Base-by-base conservation (phyloP, 192 early-diverging fungal species). In the Podila clonocystis region DNA sequence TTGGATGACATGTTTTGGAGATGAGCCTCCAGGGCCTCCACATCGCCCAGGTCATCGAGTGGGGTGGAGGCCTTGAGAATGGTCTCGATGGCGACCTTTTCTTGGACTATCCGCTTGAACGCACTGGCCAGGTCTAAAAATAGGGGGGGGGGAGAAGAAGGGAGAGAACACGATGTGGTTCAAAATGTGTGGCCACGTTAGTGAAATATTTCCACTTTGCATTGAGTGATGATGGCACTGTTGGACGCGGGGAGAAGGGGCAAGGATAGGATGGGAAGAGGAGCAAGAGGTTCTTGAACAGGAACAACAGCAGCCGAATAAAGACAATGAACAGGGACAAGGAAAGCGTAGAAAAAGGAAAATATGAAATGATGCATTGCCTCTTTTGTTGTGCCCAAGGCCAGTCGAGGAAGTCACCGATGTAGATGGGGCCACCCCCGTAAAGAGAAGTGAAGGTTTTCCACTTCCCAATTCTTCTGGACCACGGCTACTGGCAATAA, bases 1-100 rank as follows among this genome's bases (percentile, higher is more conserved):
- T 78, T 84, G 49, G 66, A 45, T 8, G 68, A 33, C 73, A 84
- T 71, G 58, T 84, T 84, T 26, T 69, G 70, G 62, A 84, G 50
- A 31, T 84, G 75, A 3, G 82, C 82, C 34, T 84, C 75, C 28
- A 84, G 57, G 3, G 82, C 75, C 62, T 84, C 82, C 9, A 68
- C 36, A 60, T 84, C 82, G 3, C 67, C 57, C 55, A 84, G 34
- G 62, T 78, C 82, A 1, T 84, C 82, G 30, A 84, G 34, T 8
- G 75, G 62, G 8, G 82, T 79, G 11, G 75, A 70, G 28, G 75
- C 72, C 50, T 63, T 74, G 15, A 84, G 62, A 19, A 84, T 64
- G 4, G 57, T 29, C 61, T 84, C 82, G 17, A 74, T 66, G 22
- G 82, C 68, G 5, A 79, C 22, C 58, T 79, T 84, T 58, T 84